Evolutionary conservation across 1,284 basidiomycete species (phyloP).

Genomic region (Dichomitus squalens): DNA sequence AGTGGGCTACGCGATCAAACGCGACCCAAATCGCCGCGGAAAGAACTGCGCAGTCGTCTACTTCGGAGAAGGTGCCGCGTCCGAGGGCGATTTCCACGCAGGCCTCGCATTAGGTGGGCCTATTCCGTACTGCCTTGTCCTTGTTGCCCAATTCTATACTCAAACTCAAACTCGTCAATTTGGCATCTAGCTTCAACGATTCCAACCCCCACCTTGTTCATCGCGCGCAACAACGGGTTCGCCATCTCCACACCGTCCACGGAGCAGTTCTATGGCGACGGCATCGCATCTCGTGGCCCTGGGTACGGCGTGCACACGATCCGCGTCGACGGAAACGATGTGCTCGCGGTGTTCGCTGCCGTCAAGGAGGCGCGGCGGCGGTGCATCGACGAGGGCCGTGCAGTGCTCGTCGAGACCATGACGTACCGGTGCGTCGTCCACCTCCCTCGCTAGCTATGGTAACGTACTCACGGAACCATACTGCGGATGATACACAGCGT

Average conservation of each 20-base stretch:
- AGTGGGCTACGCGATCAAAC: slow-evolving; percentile 87
- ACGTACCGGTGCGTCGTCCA: slow-evolving; percentile 67
- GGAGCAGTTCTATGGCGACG: slow-evolving; percentile 92
- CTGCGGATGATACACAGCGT: too few species aligned
- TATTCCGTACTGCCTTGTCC: background rate
- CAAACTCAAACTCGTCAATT: background rate
- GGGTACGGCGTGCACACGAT: slow-evolving; percentile 94
- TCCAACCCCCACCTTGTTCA: slow-evolving; percentile 71
- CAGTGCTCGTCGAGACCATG: slow-evolving; percentile 92
- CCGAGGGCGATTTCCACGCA: slow-evolving; percentile 80
- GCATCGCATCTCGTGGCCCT: slow-evolving; percentile 90
- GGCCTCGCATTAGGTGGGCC: slow-evolving; percentile 61
- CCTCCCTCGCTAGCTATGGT: too few species aligned
- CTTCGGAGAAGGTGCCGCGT: slow-evolving; percentile 87
- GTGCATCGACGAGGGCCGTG: slow-evolving; percentile 80
- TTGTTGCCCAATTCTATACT: too few species aligned
- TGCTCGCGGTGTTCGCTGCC: slow-evolving; percentile 85
- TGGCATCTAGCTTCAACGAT: slow-evolving; percentile 61
- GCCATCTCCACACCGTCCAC: slow-evolving; percentile 92
- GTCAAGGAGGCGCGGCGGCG: slow-evolving; percentile 78
- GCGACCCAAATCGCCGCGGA: slow-evolving; percentile 72
- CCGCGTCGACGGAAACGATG: slow-evolving; percentile 93
- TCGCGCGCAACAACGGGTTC: slow-evolving; percentile 89
- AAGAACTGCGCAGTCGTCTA: slow-evolving; percentile 86
- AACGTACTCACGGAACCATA: too few species aligned